phyloP scores from a whole-genome alignment of 345 rosid genomes.

The Lepidium didymum region DNA sequence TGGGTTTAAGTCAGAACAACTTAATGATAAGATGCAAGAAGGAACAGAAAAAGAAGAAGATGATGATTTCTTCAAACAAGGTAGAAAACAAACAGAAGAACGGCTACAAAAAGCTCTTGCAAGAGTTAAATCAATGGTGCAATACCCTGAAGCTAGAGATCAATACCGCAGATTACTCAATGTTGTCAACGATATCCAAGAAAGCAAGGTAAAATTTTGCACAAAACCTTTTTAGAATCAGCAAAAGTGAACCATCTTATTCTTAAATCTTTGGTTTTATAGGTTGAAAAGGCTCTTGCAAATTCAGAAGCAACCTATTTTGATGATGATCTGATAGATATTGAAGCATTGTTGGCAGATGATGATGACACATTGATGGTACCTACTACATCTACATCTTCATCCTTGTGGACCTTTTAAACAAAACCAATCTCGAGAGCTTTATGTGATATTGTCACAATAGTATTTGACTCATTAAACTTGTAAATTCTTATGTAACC shows the following conservation, averaged over 20 bases:
- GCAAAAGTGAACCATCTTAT: neutral
- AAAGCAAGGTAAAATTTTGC: conserved; percentile 47
- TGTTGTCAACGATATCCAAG: conserved; percentile 72
- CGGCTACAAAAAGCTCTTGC: conserved; percentile 74
- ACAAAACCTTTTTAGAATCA: neutral
- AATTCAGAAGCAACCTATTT: conserved; percentile 32
- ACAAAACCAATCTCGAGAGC: conserved; percentile 1
- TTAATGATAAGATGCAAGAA: conserved; percentile 37
- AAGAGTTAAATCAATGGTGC: conserved; percentile 89
- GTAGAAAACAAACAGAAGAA: conserved; percentile 83
- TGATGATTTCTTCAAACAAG: conserved; percentile 73
- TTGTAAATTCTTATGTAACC: conserved; percentile 27
- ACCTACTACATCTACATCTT: conserved; percentile 17
- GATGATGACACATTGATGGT: conserved; percentile 48
- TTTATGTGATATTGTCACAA: neutral
- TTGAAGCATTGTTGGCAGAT: conserved; percentile 40
- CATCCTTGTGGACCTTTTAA: conserved; percentile 16
- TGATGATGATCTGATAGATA: conserved; percentile 48
- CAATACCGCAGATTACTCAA: conserved; percentile 71
- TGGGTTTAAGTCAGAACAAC: conserved; percentile 65
- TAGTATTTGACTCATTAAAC: conserved; percentile 7
- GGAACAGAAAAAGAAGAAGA: conserved; percentile 59
- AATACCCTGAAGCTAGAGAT: conserved; percentile 85
- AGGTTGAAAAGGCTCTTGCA: conserved; percentile 36
- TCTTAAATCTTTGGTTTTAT: neutral